phyloP scores from a whole-genome alignment of 148 eudicot genomes.

The Cornus kousa region DNA sequence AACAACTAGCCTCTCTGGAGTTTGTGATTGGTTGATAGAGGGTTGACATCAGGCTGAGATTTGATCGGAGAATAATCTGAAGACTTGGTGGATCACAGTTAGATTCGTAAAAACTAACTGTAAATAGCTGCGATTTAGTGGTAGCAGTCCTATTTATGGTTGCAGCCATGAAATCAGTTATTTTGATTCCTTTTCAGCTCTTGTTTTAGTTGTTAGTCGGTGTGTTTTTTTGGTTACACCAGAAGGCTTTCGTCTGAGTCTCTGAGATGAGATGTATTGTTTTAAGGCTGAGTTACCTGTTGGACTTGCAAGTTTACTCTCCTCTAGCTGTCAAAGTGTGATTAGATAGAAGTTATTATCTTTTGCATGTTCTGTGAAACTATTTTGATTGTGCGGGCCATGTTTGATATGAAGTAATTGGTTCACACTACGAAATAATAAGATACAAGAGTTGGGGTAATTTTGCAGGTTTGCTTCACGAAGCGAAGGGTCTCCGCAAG shows the following conservation, averaged over 20 bases:
- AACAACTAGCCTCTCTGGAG: neutral
- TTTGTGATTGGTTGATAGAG: too few species aligned
- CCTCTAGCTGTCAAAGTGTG: neutral
- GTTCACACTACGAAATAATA: neutral
- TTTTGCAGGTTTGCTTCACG: conserved; percentile 59
- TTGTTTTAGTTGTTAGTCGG: too few species aligned
- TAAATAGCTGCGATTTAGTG: neutral
- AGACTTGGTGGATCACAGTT: neutral
- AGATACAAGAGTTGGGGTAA: too few species aligned
- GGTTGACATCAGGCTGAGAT: neutral
- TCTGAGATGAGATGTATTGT: too few species aligned
- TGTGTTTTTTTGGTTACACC: too few species aligned
- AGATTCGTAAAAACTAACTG: neutral
- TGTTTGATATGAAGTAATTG: neutral
- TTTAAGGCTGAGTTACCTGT: too few species aligned
- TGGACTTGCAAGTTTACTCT: neutral
- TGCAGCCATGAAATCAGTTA: neutral
- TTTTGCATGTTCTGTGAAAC: neutral
- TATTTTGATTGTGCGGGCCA: neutral
- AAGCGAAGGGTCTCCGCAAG: conserved; percentile 63
- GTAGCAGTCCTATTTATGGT: neutral
- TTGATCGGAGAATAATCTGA: neutral
- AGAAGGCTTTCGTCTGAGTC: too few species aligned
- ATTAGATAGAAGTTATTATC: neutral
- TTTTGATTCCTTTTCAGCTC: too few species aligned